These are phyloP conservation scores for Aurantiochytrium sp. DNA, from an alignment of 108 stramenopile genomes.

Conservation along the genomic window DNA sequence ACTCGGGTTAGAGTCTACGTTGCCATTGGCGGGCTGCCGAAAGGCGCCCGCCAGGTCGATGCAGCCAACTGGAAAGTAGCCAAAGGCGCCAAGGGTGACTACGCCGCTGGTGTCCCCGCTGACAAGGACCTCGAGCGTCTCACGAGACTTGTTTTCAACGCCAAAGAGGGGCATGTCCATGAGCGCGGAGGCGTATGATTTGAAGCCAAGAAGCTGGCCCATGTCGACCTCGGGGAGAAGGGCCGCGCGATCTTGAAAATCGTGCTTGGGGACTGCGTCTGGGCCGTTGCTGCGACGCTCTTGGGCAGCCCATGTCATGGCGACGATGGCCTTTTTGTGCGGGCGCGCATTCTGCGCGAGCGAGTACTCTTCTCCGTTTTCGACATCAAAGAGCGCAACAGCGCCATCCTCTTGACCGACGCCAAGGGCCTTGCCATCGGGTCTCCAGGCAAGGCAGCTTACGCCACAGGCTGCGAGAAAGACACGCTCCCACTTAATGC, in stretches of 20 bases:
- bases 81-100: background rate
- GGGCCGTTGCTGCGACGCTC: background rate
- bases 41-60: conserved; percentile 12
- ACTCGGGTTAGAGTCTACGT: background rate
- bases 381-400: background rate
- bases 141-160: background rate
- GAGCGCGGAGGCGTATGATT: background rate
- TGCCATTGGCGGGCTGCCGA: background rate
- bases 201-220: background rate
- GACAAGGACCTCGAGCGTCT: background rate
- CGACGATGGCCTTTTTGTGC: background rate
- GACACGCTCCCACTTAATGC: background rate
- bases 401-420: conserved; percentile 3
- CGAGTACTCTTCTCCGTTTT: background rate
- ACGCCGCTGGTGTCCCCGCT: background rate
- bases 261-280: background rate
- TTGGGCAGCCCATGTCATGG: background rate
- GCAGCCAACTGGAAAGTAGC: conserved; percentile 9
- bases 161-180: conserved; percentile 16
- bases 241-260: background rate
- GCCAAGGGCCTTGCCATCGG: conserved; percentile 1
- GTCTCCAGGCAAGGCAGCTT: background rate
- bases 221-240: background rate
- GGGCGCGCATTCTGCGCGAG: background rate
- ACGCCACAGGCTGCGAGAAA: background rate